Percentiles rank a stretch among this genome's conserved stretches.
Evolutionary conservation across 768 basidiomycete species (phyloP).

Genomic region (Pholiota molesta): DNA sequence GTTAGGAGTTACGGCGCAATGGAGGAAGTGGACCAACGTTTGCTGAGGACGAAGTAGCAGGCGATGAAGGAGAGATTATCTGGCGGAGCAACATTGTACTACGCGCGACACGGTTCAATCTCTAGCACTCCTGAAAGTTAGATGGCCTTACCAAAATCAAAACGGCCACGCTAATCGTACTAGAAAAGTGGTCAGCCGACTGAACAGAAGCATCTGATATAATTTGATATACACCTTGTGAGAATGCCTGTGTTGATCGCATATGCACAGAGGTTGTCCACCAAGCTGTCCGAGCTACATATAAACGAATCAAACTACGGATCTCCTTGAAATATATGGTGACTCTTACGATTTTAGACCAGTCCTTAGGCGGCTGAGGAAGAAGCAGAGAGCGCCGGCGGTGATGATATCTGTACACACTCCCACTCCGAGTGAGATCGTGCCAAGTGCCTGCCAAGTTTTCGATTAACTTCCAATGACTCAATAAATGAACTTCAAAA

Average conservation of each 20-base stretch:
- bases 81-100: conserved; percentile 58
- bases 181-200: conserved; percentile 16
- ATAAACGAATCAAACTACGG: background rate
- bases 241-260: conserved; percentile 69
- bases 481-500: conserved; percentile 12
- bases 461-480: background rate
- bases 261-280: conserved; percentile 58
- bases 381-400: conserved; percentile 59
- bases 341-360: conserved; percentile 46
- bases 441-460: conserved; percentile 46
- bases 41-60: conserved; percentile 67
- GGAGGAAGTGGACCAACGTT: conserved; percentile 46
- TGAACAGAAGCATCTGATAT: background rate
- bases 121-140: background rate
- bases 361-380: conserved; percentile 58
- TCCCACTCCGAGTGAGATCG: conserved; percentile 53
- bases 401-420: conserved; percentile 63
- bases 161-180: conserved; percentile 50
- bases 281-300: conserved; percentile 58
- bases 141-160: conserved; percentile 52
- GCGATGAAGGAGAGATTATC: conserved; percentile 65
- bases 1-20: background rate
- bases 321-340: background rate
- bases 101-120: conserved; percentile 3
- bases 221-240: conserved; percentile 47